Evolutionary conservation across 1,139 yeast species (phyloP).

Genomic region (Kurtzmaniella quercitrusa): DNA sequence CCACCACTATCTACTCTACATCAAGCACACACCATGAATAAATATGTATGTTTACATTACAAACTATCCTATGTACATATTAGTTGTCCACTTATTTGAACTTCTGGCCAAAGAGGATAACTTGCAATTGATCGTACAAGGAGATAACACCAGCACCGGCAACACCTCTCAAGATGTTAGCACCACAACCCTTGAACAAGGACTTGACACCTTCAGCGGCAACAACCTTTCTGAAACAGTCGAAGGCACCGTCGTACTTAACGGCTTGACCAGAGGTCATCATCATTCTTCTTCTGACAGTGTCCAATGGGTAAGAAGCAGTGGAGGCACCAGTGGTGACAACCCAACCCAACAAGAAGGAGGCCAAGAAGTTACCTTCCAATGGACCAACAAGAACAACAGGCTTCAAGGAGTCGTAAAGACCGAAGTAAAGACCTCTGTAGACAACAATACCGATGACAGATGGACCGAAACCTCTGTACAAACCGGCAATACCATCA

Average conservation of each 20-base stretch:
- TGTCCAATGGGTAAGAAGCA: constrained; percentile 54
- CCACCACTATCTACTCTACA: not conserved
- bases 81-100: constrained; percentile 25
- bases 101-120: constrained; percentile 48
- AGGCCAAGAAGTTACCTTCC: constrained; percentile 52
- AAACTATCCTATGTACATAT: constrained; percentile 7
- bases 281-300: constrained; percentile 56
- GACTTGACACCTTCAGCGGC: constrained; percentile 50
- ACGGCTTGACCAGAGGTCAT: constrained; percentile 56
- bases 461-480: constrained; percentile 57
- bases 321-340: constrained; percentile 54
- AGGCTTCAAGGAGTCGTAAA: constrained; percentile 52
- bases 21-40: constrained; percentile 3
- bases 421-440: constrained; percentile 56
- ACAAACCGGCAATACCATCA: constrained; percentile 54
- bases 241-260: constrained; percentile 49
- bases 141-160: constrained; percentile 57
- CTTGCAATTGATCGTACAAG: constrained; percentile 51
- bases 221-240: constrained; percentile 45
- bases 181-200: constrained; percentile 54
- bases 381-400: constrained; percentile 53
- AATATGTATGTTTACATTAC: constrained; percentile 6
- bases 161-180: constrained; percentile 56
- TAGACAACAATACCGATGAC: constrained; percentile 50
- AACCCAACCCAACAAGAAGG: constrained; percentile 54